Evolutionary conservation across 2,329 filamentous ascomycete species (phyloP), one percentile per base, ranked within the genome.

Genomic region (Sordariomycetes sp.): DNA sequence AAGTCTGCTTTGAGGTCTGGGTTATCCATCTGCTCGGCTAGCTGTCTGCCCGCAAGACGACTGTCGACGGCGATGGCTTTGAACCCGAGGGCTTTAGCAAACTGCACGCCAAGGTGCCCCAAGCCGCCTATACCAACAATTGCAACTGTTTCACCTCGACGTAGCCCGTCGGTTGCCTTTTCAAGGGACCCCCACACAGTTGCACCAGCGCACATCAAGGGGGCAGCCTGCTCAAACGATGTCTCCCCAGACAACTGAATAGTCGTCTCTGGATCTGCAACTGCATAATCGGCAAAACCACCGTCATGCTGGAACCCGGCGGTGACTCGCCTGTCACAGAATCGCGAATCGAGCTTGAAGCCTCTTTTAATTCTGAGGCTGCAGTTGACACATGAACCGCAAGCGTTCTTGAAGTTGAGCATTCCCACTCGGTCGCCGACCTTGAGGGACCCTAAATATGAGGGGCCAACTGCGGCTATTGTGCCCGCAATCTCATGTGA

Each of bases 401-500:
- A 58, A 1, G 53, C 43, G 23, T 50, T 50, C 39, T 55, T 54
- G 40, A 53, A 55, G 37, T 58, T 58, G 15, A 59, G 42, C 4
- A 50, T 46, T 6, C 55, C 56, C 8, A 61, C 55, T 5, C 56
- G 45, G 30, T 61, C 54, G 6, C 55, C 57, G 2, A 55, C 37
- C 9, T 48, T 44, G 43, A 51, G 52, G 4, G 25, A 21, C 4
- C 44, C 34, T 7, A 24, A 9, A 19, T 41, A 50, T 7, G 41
- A 31, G 3, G 39, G 7, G 1, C 58, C 58, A 4, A 57, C 37
- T 17, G 41, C 39, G 0, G 46, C 50, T 6, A 61, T 24, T 0
- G 47, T 42, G 3, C 57, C 57, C 5, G 54, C 53, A 9, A 55
- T 51, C 32, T 61, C 57, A 35, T 61, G 58, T 4, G 54, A 57